A percentile compares a stretch with the other conserved stretches of the same genome.
These are phyloP conservation scores for Terfezia boudieri DNA, from an alignment of 495 filamentous ascomycete species.

Conservation along the genomic window DNA sequence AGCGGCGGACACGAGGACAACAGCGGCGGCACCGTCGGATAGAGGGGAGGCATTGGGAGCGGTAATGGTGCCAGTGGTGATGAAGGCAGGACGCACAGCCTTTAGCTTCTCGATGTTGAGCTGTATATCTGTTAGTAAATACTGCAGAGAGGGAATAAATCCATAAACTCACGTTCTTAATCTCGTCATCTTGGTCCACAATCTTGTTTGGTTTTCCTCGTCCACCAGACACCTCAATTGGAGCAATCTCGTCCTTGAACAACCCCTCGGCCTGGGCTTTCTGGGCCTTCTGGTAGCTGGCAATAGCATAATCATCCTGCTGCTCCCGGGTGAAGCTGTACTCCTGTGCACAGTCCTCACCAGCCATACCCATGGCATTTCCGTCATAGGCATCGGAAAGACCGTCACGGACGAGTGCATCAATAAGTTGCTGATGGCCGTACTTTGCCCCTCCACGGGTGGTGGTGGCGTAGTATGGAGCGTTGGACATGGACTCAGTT, in stretches of 20 bases:
- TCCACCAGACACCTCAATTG: slow-evolving; percentile 67
- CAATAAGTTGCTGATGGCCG: slow-evolving; percentile 63
- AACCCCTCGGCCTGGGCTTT: slow-evolving; percentile 52
- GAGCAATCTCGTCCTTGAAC: slow-evolving; percentile 70
- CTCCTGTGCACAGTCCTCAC: slow-evolving; percentile 76
- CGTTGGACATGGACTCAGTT: slow-evolving; percentile 92
- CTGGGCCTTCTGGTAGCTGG: slow-evolving; percentile 76
- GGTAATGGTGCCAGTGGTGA: slow-evolving; percentile 64
- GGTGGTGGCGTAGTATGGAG: slow-evolving; percentile 82
- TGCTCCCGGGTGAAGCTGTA: slow-evolving; percentile 57
- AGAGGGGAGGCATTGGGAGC: slow-evolving; percentile 94
- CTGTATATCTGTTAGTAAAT: slow-evolving; percentile 17
- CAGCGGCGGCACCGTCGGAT: slow-evolving; percentile 76
- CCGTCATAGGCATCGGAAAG: slow-evolving; percentile 75
- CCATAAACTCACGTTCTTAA: slow-evolving; percentile 48
- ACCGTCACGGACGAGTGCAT: slow-evolving; percentile 81
- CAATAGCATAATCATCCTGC: slow-evolving; percentile 86
- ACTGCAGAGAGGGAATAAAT: not conserved
- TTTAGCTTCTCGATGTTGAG: slow-evolving; percentile 84
- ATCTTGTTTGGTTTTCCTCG: slow-evolving; percentile 70
- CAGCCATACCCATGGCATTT: slow-evolving; percentile 81
- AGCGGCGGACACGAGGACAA: slow-evolving; percentile 76
- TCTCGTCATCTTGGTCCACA: slow-evolving; percentile 77
- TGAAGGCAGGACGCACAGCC: slow-evolving; percentile 65
- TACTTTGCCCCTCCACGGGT: slow-evolving; percentile 71